Percentiles rank a stretch among this genome's conserved stretches.
phyloP scores from a whole-genome alignment of 176 grass and related monocot genomes.

The Zoysia pacifica region DNA sequence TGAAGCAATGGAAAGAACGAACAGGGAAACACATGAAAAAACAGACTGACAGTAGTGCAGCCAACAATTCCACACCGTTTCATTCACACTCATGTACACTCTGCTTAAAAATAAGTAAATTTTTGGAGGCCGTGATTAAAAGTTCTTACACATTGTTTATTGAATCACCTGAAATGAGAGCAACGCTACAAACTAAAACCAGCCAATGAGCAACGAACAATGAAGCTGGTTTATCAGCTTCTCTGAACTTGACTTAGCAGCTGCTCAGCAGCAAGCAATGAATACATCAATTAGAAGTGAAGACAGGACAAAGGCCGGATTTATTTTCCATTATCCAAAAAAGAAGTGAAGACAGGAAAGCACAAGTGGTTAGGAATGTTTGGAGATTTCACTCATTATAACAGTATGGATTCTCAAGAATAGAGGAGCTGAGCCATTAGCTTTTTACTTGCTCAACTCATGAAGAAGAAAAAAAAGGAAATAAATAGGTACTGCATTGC shows the following conservation, averaged over 20 bases:
- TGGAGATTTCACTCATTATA: slow-evolving; percentile 25
- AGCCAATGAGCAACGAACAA: not conserved
- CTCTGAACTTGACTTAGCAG: not conserved
- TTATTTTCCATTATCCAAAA: too few relatives aligned
- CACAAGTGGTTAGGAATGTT: not conserved
- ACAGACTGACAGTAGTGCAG: not conserved
- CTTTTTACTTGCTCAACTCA: slow-evolving; percentile 22
- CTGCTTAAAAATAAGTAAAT: not conserved
- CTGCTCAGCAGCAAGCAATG: slow-evolving; percentile 7
- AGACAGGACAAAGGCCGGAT: too few relatives aligned
- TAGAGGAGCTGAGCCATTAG: not conserved
- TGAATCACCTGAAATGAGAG: not conserved
- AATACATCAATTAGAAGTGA: not conserved
- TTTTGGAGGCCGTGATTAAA: slow-evolving; percentile 6
- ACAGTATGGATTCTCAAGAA: slow-evolving; percentile 9
- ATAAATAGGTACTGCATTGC: not conserved
- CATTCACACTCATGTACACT: not conserved
- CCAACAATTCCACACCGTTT: not conserved
- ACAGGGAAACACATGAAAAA: not conserved
- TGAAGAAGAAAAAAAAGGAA: slow-evolving; percentile 6
- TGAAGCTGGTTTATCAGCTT: too few relatives aligned
- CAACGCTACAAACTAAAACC: not conserved
- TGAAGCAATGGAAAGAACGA: not conserved
- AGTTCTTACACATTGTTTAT: not conserved
- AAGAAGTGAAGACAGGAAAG: not conserved